Base-by-base conservation (phyloP, 768 basidiomycete species). In the Lactifluus piperatus region DNA sequence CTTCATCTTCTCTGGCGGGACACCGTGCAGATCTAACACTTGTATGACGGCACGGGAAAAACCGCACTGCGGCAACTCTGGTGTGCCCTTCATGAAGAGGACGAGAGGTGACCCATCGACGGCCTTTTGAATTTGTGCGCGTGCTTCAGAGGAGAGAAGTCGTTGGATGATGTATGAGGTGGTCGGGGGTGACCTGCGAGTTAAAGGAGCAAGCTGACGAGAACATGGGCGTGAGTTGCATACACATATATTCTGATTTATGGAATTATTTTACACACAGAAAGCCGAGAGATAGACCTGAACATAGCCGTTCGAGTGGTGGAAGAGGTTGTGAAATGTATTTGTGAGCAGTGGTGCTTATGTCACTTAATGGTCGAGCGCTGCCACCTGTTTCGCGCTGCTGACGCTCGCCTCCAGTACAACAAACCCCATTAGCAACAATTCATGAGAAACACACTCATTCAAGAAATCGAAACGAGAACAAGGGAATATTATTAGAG, bases 21-120 rank as follows among this genome's bases (percentile, higher is more conserved):
- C 91, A 26, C 85, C 84, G 44, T 94, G 87, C 39, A 91, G 71
- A 49, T 91, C 90, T 51, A 99, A 78, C 48, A 97, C 83, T 70
- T 97, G 94, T 30, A 93, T 81, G 0, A 88, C 93, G 0, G 95
- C 95, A 51, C 95, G 81, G 18, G 94, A 97, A 80, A 98, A 99
- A 13, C 95, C 95, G 62, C 95, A 98, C 66, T 93, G 85, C 2
- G 95, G 95, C 6, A 77, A 69, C 24, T 84, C 78, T 0, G 90
- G 92, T 16, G 88, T 92, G 10, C 97, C 97, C 70, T 99, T 99
- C 95, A 99, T 98, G 76, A 99, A 98, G 5, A 98, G 76, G 1
- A 99, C 97, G 6, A 98, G 80, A 0, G 94, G 94, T 45, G 81
- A 82, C 1, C 79, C 74, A 8, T 78, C 73, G 27, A 98, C 80